Evolutionary conservation across 805 yeast genomes (phyloP), one percentile per base, ranked within the genome.

Genomic region (Yarrowia sp.): DNA sequence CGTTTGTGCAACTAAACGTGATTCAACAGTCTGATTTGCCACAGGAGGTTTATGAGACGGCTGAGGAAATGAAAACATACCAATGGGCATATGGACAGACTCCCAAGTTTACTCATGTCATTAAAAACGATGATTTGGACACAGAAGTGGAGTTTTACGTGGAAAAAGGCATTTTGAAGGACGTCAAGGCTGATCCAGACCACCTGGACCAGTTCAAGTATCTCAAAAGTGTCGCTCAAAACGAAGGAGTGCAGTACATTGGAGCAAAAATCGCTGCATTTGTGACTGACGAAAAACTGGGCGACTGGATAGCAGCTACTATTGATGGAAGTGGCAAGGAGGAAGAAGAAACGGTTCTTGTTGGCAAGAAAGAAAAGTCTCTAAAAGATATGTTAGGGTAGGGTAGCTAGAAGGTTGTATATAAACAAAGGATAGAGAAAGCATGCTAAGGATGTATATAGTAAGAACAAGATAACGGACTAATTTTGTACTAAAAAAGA

Each of bases 51-150:
- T 70, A 75, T 2, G 66, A 75, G 1, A 70, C 71, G 3, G 76
- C 76, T 6, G 67, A 58, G 17, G 80, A 80, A 28, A 75, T 90
- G 19, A 71, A 76, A 46, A 74, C 80, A 21, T 88, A 95, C 89
- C 77, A 82, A 1, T 92, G 97, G 96, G 83, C 77, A 38, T 91
- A 77, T 73, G 92, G 91, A 0, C 78, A 81, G 21, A 88, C 97
- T 0, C 97, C 98, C 0, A 80, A 78, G 66, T 95, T 93, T 73
- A 78, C 81, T 43, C 85, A 89, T 66, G 70, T 71, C 0, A 72
- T 88, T 19, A 71, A 70, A 2, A 74, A 77, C 44, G 73, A 73
- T 0, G 73, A 75, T 41, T 67, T 72, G 66, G 73, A 77, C 12
- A 67, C 79, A 68, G 63, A 56, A 17, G 71, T 82, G 5, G 72